phyloP scores from a whole-genome alignment of 2,329 filamentous ascomycete species.

The Fusarium clavum region DNA sequence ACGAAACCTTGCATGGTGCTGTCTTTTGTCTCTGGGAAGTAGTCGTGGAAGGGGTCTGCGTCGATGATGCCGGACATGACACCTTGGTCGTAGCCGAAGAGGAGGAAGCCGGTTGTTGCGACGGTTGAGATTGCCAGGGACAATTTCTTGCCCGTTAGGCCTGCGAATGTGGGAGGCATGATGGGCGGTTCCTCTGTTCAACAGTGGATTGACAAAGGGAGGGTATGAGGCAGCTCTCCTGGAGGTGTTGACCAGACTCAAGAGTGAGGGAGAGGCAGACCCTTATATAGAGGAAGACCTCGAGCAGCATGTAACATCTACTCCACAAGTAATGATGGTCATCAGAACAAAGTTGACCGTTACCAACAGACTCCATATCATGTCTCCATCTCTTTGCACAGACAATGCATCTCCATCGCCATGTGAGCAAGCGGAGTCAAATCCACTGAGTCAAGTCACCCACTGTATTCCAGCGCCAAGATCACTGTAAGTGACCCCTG shows the following conservation, averaged over 20 bases:
- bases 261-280: not conserved
- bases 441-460: slow-evolving; percentile 24
- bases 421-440: slow-evolving; percentile 15
- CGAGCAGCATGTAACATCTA: not conserved
- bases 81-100: slow-evolving; percentile 69
- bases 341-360: slow-evolving; percentile 28
- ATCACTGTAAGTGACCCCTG: not conserved
- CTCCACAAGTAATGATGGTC: slow-evolving; percentile 38
- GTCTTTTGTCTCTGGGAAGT: slow-evolving; percentile 59
- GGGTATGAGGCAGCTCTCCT: slow-evolving; percentile 21
- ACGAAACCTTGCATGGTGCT: slow-evolving; percentile 61
- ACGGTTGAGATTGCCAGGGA: slow-evolving; percentile 70
- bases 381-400: not conserved
- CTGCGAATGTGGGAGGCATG: slow-evolving; percentile 67
- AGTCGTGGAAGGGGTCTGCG: slow-evolving; percentile 60
- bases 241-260: slow-evolving; percentile 19
- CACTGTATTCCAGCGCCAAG: not conserved
- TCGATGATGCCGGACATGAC: slow-evolving; percentile 67
- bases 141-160: slow-evolving; percentile 68
- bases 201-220: not conserved
- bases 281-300: slow-evolving; percentile 33
- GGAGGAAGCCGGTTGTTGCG: slow-evolving; percentile 71
- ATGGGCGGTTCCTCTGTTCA: slow-evolving; percentile 11
- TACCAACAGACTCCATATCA: slow-evolving; percentile 5
- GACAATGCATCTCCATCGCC: slow-evolving; percentile 5